Conservation (phyloP, 345 rosid genomes). For the Arabidopsis arenosa region DNA sequence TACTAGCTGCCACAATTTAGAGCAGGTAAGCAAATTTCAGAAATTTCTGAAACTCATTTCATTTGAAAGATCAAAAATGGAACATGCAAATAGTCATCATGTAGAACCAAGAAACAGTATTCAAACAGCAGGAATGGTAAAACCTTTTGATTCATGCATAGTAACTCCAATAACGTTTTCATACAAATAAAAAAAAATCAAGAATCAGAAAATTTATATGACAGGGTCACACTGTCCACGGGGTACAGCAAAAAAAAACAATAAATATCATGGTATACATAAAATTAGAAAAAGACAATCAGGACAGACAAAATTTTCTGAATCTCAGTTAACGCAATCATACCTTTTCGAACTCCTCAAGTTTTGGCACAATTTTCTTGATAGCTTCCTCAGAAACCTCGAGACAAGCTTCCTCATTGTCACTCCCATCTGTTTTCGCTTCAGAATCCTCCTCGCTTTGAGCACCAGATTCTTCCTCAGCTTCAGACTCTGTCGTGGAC, state of each 20-base stretch:
- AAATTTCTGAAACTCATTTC: not conserved
- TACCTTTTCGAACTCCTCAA: slow-evolving; percentile 86
- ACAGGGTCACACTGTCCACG: slow-evolving; percentile 3
- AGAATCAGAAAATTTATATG: slow-evolving; percentile 1
- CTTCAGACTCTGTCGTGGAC: slow-evolving; percentile 77
- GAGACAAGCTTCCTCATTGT: slow-evolving; percentile 65
- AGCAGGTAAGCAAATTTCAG: slow-evolving; percentile 15
- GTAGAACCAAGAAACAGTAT: slow-evolving; percentile 17
- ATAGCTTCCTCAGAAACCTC: slow-evolving; percentile 82
- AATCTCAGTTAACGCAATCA: slow-evolving; percentile 25
- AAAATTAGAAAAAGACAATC: slow-evolving; percentile 12
- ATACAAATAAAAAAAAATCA: slow-evolving; percentile 1
- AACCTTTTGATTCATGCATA: not conserved
- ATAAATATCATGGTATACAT: not conserved
- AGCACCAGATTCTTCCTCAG: slow-evolving; percentile 79
- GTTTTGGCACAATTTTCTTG: slow-evolving; percentile 75
- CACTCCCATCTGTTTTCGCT: slow-evolving; percentile 73
- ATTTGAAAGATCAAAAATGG: not conserved
- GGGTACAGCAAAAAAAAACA: not conserved
- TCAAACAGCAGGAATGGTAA: not conserved
- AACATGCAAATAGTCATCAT: slow-evolving; percentile 23
- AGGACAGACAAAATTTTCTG: not conserved
- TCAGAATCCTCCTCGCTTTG: slow-evolving; percentile 77
- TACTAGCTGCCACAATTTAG: slow-evolving; percentile 60
- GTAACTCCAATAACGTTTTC: not conserved